Conservation (phyloP, 2,329 filamentous ascomycete species). For the Emmonsiellopsis sp. region DNA sequence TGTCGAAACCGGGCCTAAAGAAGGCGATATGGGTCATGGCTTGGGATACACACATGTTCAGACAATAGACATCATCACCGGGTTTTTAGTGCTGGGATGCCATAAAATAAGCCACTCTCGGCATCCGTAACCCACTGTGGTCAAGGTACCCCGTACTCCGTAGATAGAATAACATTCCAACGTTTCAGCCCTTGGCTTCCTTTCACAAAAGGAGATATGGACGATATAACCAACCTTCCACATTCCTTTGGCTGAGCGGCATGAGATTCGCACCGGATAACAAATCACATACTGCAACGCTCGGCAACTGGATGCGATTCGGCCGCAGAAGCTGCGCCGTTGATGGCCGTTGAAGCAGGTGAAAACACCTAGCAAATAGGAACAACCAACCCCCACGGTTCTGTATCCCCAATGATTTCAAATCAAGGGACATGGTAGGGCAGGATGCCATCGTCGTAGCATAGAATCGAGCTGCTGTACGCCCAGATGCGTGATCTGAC, state of each 20-base stretch:
- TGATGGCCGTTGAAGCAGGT: background rate
- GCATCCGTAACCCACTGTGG: no score
- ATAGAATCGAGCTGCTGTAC: background rate
- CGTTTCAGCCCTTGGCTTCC: background rate
- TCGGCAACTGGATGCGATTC: background rate
- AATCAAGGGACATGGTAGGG: background rate
- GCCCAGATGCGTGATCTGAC: background rate
- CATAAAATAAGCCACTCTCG: no score
- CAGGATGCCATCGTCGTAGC: background rate
- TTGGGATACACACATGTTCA: background rate
- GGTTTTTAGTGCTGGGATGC: no score
- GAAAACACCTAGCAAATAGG: background rate
- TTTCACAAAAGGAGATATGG: background rate
- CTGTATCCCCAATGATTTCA: background rate
- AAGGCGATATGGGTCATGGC: background rate
- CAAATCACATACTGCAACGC: background rate
- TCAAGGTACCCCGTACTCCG: background rate
- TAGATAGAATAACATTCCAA: background rate
- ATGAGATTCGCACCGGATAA: background rate
- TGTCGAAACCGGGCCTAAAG: background rate
- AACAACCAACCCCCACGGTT: background rate
- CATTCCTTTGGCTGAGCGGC: no score
- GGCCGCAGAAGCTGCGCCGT: background rate
- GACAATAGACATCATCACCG: background rate
- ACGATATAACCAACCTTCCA: background rate